Conservation (phyloP, 164 flowering plant species). For the Macadamia tetraphylla region DNA sequence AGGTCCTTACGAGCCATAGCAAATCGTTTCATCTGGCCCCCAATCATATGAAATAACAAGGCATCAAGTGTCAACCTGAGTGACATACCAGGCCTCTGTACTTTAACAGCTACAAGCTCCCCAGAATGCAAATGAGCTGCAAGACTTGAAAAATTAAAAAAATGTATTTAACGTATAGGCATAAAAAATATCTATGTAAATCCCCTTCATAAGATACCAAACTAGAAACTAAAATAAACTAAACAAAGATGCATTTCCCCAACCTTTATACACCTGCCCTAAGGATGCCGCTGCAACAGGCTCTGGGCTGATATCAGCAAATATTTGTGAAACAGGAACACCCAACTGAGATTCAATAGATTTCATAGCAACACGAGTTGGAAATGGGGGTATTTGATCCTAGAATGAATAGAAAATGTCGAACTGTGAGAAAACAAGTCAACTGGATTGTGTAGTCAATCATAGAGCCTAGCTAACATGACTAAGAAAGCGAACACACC, state of each 20-base stretch:
- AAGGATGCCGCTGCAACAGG: conserved; percentile 97
- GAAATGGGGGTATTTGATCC: conserved; percentile 97
- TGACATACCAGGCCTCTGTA: conserved; percentile 95
- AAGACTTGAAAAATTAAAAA: conserved; percentile 41
- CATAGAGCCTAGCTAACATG: conserved; percentile 4
- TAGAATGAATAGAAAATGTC: conserved; percentile 18
- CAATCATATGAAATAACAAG: conserved; percentile 80
- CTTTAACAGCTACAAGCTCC: conserved; percentile 97
- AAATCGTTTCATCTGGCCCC: conserved; percentile 92
- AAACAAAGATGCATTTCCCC: conserved; percentile 7
- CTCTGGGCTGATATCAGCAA: conserved; percentile 84
- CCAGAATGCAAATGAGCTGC: conserved; percentile 97
- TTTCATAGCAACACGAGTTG: conserved; percentile 60
- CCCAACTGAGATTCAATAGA: conserved; percentile 87
- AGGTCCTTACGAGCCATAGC: conserved; percentile 90
- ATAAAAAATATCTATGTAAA: not conserved
- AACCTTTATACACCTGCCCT: conserved; percentile 98
- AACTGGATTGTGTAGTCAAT: not conserved
- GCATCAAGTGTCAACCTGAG: conserved; percentile 87
- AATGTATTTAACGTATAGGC: conserved; percentile 18
- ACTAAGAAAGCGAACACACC: conserved; percentile 29
- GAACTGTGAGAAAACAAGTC: conserved; percentile 7
- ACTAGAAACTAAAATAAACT: not conserved
- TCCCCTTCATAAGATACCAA: not conserved
- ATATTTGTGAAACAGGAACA: conserved; percentile 61